Percentiles rank a stretch among this genome's conserved stretches.
Evolutionary conservation across 257 asterid species (phyloP).

Genomic region (Salvia hispanica): DNA sequence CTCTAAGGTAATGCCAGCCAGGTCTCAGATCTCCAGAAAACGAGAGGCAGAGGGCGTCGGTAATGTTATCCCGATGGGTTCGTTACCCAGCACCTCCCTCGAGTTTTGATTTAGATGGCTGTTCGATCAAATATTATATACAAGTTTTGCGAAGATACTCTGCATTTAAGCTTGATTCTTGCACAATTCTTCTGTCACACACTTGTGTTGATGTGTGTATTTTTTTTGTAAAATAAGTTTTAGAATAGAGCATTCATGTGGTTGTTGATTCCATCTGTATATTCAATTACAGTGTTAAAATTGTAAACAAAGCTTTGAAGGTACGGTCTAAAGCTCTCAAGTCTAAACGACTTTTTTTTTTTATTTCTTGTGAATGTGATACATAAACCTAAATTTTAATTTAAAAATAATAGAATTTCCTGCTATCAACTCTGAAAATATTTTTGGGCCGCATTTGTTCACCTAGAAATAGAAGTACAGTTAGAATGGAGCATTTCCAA

Average conservation of each 20-base stretch:
- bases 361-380: no score
- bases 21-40: constrained; percentile 39
- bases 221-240: constrained; percentile 34
- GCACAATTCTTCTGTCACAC: neutral
- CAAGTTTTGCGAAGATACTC: constrained; percentile 22
- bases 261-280: constrained; percentile 26
- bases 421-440: no score
- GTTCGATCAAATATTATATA: constrained; percentile 10
- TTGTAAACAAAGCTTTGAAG: neutral
- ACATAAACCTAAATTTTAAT: no score
- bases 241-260: constrained; percentile 24
- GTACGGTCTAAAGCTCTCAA: no score
- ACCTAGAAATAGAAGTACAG: no score
- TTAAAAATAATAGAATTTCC: no score
- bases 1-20: constrained; percentile 57
- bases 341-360: no score
- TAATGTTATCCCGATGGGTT: constrained; percentile 71
- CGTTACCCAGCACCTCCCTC: constrained; percentile 63
- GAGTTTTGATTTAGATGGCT: constrained; percentile 26
- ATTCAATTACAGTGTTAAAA: constrained; percentile 10
- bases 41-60: constrained; percentile 40
- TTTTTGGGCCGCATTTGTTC: no score
- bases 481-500: no score
- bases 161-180: constrained; percentile 28
- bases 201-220: neutral